phyloP scores from a whole-genome alignment of 2,329 filamentous ascomycete species.

The Aspergillus fijiensis region DNA sequence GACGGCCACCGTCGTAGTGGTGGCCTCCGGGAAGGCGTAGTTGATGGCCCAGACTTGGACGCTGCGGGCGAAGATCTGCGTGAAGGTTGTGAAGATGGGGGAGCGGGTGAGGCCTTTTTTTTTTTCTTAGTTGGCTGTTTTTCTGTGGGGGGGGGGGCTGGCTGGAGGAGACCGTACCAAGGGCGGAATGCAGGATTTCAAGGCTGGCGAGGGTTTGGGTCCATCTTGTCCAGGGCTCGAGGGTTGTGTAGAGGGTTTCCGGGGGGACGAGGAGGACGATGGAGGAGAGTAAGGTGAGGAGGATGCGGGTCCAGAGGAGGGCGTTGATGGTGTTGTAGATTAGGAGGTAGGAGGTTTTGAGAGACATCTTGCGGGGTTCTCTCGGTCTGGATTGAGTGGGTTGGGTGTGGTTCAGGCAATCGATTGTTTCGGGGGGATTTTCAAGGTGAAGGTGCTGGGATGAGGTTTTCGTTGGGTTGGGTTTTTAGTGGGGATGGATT shows the following conservation, averaged over 20 bases:
- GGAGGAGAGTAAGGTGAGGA: slow-evolving; percentile 17
- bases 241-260: slow-evolving; percentile 16
- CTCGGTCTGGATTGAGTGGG: no score
- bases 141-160: background rate
- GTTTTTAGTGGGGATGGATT: background rate
- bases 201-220: slow-evolving; percentile 27
- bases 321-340: slow-evolving; percentile 26
- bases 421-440: background rate
- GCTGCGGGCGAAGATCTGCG: slow-evolving; percentile 31
- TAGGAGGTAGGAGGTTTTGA: slow-evolving; percentile 22
- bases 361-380: background rate
- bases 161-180: slow-evolving; percentile 9
- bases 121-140: background rate
- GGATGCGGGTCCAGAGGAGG: slow-evolving; percentile 27
- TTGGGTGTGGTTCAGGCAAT: background rate
- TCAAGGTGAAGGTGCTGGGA: background rate
- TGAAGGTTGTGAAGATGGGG: slow-evolving; percentile 32
- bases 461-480: background rate
- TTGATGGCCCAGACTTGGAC: slow-evolving; percentile 35
- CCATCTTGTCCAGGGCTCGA: slow-evolving; percentile 28
- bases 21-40: slow-evolving; percentile 23
- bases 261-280: slow-evolving; percentile 2
- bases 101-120: slow-evolving; percentile 27
- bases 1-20: slow-evolving; percentile 15
- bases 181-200: slow-evolving; percentile 29